Evolutionary conservation across 768 basidiomycete genomes (phyloP), one percentile per base, ranked within the genome.

Genomic region (Leucosporidium yakuticum): DNA sequence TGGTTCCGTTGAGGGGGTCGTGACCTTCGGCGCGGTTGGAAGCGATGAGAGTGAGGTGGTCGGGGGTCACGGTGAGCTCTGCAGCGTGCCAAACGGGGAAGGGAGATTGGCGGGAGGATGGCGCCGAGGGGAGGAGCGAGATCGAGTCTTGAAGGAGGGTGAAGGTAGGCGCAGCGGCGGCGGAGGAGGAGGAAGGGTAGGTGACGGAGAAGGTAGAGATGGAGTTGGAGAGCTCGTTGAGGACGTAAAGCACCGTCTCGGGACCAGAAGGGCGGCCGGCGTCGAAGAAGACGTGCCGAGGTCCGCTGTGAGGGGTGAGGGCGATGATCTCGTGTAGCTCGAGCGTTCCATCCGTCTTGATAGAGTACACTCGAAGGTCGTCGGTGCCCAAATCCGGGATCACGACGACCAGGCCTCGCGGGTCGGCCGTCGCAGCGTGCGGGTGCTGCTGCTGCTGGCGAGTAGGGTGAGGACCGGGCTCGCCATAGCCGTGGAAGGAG

Each of bases 21-120:
- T 72, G 71, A 4, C 21, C 59, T n/a, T 72, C 71, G 8, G 67
- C 68, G 23, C 71, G 71, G 67, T 72, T 72, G 44, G 71, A 69
- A 4, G 65, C 67, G 60, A 64, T n/a, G 20, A 72, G 62, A 1
- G 48, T 61, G 2, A 51, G 44, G 44, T 32, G 21, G 48, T 15
- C n/a, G 29, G 34, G 70, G 0, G 71, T 53, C 48, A 72, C 49
- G n/a, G 27, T 39, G 23, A 72, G 58, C 27, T 69, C 71, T 25
- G 71, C 71, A 14, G 51, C 29, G 55, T 72, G 71, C 71, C 71
- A 72, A 0, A 48, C 15, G 0, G 21, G 1, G 65, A 72, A 72
- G 47, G 17, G 4, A 27, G 48, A 4, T 59, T 72, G 71, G 62
- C 64, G 65, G 11, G 67, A 54, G 19, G 56, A 4, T 0, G 67